Evolutionary conservation across 2,329 filamentous ascomycete genomes (phyloP).

Genomic region (Septoria linicola): DNA sequence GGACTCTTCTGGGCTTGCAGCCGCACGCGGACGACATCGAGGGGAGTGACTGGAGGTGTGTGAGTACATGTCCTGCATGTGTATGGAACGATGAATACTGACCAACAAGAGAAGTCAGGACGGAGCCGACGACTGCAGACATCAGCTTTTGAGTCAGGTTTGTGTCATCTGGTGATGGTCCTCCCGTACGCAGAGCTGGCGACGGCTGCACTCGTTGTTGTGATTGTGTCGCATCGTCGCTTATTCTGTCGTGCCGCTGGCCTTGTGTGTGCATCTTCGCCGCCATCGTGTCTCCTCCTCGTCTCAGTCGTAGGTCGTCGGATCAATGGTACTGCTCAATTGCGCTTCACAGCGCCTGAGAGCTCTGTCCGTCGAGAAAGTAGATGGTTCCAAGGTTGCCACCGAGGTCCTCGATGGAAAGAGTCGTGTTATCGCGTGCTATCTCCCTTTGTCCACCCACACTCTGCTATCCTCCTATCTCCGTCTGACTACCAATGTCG

Average conservation of each 20-base stretch:
- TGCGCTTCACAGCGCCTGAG: no score
- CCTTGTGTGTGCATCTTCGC: conserved; percentile 33
- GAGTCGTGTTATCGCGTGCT: no score
- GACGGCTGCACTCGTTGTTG: conserved; percentile 12
- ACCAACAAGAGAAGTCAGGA: conserved; percentile 88
- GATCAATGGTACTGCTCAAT: no score
- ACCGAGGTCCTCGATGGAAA: no score
- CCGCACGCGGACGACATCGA: conserved; percentile 94
- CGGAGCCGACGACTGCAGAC: conserved; percentile 84
- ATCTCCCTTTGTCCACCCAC: no score
- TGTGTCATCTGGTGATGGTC: conserved; percentile 57
- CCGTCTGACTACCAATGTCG: no score
- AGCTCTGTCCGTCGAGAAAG: no score
- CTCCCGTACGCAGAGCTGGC: conserved; percentile 21
- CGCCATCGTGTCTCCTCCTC: conserved; percentile 4
- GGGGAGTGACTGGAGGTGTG: conserved; percentile 71
- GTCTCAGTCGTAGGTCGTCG: background rate
- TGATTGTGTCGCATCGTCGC: conserved; percentile 6
- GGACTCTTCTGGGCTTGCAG: conserved; percentile 76
- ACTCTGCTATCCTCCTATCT: no score
- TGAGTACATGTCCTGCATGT: background rate
- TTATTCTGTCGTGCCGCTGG: conserved; percentile 43
- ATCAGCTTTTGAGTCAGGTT: conserved; percentile 90
- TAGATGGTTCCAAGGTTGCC: no score
- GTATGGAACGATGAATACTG: conserved; percentile 39